Percentiles rank a stretch among this genome's conserved stretches.
These are phyloP conservation scores for Daldinia decipiens DNA, from an alignment of 495 filamentous ascomycete species.

Conservation along the genomic window DNA sequence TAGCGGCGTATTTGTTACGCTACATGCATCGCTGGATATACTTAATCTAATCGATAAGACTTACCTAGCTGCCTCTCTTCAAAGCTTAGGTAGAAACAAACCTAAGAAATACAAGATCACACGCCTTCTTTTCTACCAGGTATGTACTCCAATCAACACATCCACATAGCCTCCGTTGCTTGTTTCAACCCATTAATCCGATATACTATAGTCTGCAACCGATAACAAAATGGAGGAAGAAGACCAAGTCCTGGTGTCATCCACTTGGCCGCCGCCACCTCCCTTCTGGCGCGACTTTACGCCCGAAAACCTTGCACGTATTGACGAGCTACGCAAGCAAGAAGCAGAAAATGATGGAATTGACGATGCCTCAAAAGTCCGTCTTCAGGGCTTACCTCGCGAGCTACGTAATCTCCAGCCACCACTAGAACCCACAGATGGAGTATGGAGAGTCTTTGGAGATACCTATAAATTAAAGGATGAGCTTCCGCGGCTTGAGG, in stretches of 20 bases:
- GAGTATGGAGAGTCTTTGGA: conserved; percentile 78
- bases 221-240: conserved; percentile 53
- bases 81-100: background rate
- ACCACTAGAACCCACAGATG: conserved; percentile 75
- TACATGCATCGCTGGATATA: no score
- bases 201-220: background rate
- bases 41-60: conserved; percentile 26
- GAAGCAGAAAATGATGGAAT: conserved; percentile 47
- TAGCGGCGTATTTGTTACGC: no score
- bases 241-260: conserved; percentile 42
- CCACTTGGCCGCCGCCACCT: conserved; percentile 79
- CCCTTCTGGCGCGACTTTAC: conserved; percentile 93
- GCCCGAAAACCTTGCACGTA: conserved; percentile 73
- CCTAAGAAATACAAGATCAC: background rate
- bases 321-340: conserved; percentile 62
- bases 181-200: background rate
- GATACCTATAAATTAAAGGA: conserved; percentile 72
- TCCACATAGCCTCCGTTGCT: background rate
- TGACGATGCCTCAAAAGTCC: conserved; percentile 42
- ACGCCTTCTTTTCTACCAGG: background rate
- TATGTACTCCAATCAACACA: background rate
- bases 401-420: conserved; percentile 85
- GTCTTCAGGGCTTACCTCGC: conserved; percentile 69
- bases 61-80: conserved; percentile 1
- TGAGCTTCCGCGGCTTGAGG: conserved; percentile 71